phyloP scores from a whole-genome alignment of 805 yeast genomes.

The Candida alai region DNA sequence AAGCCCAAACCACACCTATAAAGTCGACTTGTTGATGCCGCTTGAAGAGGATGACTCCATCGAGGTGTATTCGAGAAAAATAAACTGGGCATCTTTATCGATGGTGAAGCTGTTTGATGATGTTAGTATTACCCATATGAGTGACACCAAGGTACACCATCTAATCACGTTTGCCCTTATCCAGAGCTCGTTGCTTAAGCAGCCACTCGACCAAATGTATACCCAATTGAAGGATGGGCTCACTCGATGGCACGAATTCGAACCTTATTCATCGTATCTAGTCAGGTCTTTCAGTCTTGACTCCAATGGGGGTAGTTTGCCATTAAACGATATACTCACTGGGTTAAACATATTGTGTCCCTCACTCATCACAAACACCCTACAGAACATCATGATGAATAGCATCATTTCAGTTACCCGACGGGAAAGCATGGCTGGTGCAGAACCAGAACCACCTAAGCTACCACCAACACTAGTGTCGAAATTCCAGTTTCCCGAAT shows the following conservation, averaged over 20 bases:
- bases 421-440: neutral
- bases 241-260: constrained; percentile 41
- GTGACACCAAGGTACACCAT: constrained; percentile 37
- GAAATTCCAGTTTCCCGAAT: neutral
- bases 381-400: constrained; percentile 2
- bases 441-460: constrained; percentile 1
- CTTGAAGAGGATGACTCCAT: constrained; percentile 11
- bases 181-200: constrained; percentile 30
- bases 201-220: constrained; percentile 29
- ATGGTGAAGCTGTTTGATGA: constrained; percentile 34
- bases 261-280: constrained; percentile 40
- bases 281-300: constrained; percentile 46
- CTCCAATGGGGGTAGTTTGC: too few relatives aligned
- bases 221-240: constrained; percentile 18
- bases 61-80: constrained; percentile 11
- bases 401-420: neutral
- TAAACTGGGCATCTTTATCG: constrained; percentile 31
- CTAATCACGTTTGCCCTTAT: constrained; percentile 49
- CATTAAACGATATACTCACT: too few relatives aligned
- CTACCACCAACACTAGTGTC: constrained; percentile 1
- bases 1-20: constrained; percentile 1
- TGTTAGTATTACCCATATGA: constrained; percentile 33
- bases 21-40: constrained; percentile 18
- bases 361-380: constrained; percentile 7
- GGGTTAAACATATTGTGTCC: too few relatives aligned